phyloP scores from a whole-genome alignment of 208 protist genomes.

The Trypanosoma conorhini region DNA sequence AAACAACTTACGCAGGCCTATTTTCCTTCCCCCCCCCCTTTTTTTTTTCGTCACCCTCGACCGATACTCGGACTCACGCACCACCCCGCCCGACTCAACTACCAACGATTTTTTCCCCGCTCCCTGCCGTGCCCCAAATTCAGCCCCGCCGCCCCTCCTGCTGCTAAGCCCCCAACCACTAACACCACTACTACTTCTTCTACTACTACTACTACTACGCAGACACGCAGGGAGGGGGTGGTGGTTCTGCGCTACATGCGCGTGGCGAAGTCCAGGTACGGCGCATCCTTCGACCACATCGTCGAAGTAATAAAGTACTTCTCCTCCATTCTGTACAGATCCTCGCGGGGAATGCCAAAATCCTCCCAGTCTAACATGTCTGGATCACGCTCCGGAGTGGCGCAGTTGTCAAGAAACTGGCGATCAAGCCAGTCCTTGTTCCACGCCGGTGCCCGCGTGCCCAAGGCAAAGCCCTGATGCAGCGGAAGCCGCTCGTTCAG shows the following conservation, averaged over 20 bases:
- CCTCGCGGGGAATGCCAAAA: constrained; percentile 90
- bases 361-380: constrained; percentile 92
- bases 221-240: not conserved
- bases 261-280: constrained; percentile 68
- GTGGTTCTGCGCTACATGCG: constrained; percentile 50
- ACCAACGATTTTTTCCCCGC: not conserved
- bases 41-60: too few species aligned
- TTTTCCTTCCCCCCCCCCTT: too few species aligned
- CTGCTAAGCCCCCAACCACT: constrained; percentile 11
- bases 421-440: constrained; percentile 90
- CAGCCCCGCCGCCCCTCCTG: not conserved
- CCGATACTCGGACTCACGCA: not conserved
- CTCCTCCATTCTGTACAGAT: constrained; percentile 91
- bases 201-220: constrained; percentile 3
- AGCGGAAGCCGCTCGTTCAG: constrained; percentile 80
- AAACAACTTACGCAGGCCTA: not conserved
- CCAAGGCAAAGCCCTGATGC: constrained; percentile 71
- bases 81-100: not conserved
- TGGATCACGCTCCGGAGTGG: constrained; percentile 86
- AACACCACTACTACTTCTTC: constrained; percentile 6
- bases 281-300: constrained; percentile 77
- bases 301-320: constrained; percentile 89
- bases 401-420: constrained; percentile 90
- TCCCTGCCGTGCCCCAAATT: not conserved
- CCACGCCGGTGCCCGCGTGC: constrained; percentile 74